Evolutionary conservation across 306 rosid species (phyloP), one percentile per base, ranked within the genome.

Genomic region (Vigna unguiculata): DNA sequence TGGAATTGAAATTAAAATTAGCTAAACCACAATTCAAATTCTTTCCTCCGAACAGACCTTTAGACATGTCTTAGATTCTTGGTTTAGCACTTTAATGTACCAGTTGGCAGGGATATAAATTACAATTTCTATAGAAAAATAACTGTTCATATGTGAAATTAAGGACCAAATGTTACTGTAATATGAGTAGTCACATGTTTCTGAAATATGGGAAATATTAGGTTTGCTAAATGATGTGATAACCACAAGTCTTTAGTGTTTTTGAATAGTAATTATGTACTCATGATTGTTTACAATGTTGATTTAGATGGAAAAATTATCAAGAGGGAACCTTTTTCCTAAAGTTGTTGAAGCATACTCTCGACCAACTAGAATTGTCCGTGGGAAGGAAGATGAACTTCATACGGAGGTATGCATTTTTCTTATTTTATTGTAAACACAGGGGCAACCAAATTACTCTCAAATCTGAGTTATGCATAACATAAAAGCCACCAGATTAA

Each of bases 281-380:
- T 83, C 21, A 63, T 82, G 52, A 77, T 79, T 72, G 59, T 71
- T 69, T 64, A 43, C 49, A 30, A 32, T 82, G 58, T 80, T 81
- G 59, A 62, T 80, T 85, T 85, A 94, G 98, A 90, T 94, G 97
- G 92, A 90, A 86, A 89, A 85, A 75, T 78, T 94, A 83, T 86
- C 88, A 20, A 90, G 85, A 70, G 91, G 91, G 48, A 17, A 71
- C 64, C 89, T 89, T 82, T 86, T 91, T 64, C 86, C 91, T 25
- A 94, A 86, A 82, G 89, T 94, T 30, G 87, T 91, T 64, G 98
- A 94, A 86, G 97, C 97, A 67, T 94, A 91, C 90, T 91, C 97
- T 61, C 85, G 97, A 32, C 98, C 97, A 6, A 90, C 97, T 15
- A 90, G 98, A 90, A 94, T 94, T 83, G 96, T 90, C 43, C 93